A percentile compares a stretch with the other conserved stretches of the same genome.
Evolutionary conservation across 225 moss, liverwort and hornwort genomes (phyloP).

Genomic region (Pseudoscleropodium purum): DNA sequence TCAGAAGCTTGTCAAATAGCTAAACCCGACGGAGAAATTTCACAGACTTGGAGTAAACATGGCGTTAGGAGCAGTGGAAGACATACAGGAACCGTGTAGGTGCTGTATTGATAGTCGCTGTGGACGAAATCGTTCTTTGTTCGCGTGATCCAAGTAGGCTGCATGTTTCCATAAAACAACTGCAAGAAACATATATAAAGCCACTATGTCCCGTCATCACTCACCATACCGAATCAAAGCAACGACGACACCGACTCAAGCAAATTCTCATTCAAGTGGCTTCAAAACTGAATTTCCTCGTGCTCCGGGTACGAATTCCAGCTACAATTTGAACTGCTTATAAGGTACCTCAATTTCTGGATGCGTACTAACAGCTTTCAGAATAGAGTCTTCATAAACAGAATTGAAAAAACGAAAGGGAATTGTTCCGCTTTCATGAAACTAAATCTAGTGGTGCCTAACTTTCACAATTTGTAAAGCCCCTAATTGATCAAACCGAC

Average conservation of each 20-base stretch:
- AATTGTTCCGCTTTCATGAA: background rate
- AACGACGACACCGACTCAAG: background rate
- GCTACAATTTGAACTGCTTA: background rate
- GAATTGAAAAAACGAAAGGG: background rate
- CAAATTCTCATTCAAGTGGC: background rate
- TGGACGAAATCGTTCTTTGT: background rate
- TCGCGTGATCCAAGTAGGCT: conserved; percentile 23
- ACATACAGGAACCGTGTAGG: conserved; percentile 10
- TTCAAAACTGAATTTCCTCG: background rate
- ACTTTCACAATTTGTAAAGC: background rate
- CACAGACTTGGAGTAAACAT: background rate
- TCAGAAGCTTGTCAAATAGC: background rate
- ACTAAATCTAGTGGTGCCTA: background rate
- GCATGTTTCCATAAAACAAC: conserved; percentile 12
- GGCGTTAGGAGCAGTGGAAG: background rate
- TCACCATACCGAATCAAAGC: background rate
- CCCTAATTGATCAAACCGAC: background rate
- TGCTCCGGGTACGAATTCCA: background rate
- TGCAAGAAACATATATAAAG: background rate
- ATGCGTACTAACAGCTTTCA: background rate
- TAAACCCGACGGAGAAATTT: no score
- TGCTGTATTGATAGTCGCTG: background rate
- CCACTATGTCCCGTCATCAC: background rate
- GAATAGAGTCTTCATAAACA: background rate
- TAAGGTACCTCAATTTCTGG: background rate